phyloP scores from a whole-genome alignment of 257 asterid genomes.

The Ehretia macrophylla region DNA sequence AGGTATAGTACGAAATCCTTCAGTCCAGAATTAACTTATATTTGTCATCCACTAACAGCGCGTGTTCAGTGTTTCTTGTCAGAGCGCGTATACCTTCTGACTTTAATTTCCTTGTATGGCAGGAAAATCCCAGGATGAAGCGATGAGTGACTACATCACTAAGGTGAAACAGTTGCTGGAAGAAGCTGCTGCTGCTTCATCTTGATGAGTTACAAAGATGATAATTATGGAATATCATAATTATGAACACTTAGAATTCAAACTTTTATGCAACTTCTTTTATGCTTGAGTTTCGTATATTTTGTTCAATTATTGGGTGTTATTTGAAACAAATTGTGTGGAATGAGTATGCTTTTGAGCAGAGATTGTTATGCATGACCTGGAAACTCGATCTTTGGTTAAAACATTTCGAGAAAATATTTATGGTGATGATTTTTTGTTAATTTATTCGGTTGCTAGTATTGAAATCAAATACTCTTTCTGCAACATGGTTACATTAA shows the following conservation, averaged over 20 bases:
- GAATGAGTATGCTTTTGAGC: background rate
- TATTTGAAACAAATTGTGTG: background rate
- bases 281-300: background rate
- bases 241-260: background rate
- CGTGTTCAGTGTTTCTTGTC: background rate
- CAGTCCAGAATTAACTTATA: background rate
- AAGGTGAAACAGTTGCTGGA: constrained; percentile 94
- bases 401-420: too few relatives aligned
- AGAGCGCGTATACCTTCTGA: background rate
- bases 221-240: background rate
- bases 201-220: constrained; percentile 10
- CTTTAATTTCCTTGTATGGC: constrained; percentile 17
- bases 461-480: too few relatives aligned
- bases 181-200: constrained; percentile 43
- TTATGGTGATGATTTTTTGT: too few relatives aligned
- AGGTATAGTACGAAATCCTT: constrained; percentile 37
- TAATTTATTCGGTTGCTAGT: too few relatives aligned
- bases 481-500: too few relatives aligned
- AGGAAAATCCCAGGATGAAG: constrained; percentile 77
- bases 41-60: background rate
- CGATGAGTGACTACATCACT: constrained; percentile 76
- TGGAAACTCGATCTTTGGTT: too few relatives aligned
- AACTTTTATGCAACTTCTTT: background rate
- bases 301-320: background rate
- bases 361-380: too few relatives aligned